These are phyloP conservation scores for Daldinia sp. DNA, from an alignment of 2,329 filamentous ascomycete genomes.

Conservation along the genomic window DNA sequence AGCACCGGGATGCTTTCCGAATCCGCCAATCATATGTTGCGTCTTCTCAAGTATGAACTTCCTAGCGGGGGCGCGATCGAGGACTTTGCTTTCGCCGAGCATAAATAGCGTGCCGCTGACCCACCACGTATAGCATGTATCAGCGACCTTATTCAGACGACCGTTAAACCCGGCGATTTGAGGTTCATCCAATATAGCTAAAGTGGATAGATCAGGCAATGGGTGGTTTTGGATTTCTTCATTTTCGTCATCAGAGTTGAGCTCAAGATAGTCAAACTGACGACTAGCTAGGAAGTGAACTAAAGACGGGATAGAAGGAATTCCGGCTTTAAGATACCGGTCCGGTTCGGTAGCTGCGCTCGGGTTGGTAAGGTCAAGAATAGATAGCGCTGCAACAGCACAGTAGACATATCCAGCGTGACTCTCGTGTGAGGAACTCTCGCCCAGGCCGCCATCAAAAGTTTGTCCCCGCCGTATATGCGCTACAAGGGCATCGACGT, in stretches of 20 bases:
- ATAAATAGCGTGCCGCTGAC: conserved; percentile 76
- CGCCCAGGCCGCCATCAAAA: conserved; percentile 87
- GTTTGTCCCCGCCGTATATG: conserved; percentile 80
- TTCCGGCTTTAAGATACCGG: conserved; percentile 55
- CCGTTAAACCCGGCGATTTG: conserved; percentile 80
- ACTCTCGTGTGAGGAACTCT: conserved; percentile 82
- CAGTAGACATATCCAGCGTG: conserved; percentile 95
- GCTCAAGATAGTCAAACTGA: conserved; percentile 68
- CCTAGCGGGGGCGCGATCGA: conserved; percentile 72
- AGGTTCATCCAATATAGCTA: conserved; percentile 50
- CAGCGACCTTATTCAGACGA: conserved; percentile 87
- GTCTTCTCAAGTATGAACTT: conserved; percentile 86
- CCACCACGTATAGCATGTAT: conserved; percentile 98
- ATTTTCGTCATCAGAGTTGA: conserved; percentile 59
- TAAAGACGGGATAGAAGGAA: conserved; percentile 55
- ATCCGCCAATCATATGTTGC: conserved; percentile 86
- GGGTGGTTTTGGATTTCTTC: conserved; percentile 53
- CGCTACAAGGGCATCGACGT: conserved; percentile 75
- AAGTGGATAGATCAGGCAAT: conserved; percentile 52
- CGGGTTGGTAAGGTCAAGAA: conserved; percentile 73
- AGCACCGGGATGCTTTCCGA: conserved; percentile 77
- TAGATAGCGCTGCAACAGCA: conserved; percentile 79
- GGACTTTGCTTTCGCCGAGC: conserved; percentile 67
- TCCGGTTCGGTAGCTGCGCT: conserved; percentile 45
- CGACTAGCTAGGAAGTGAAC: conserved; percentile 71